Evolutionary conservation across 495 filamentous ascomycete genomes (phyloP).

Genomic region (Rhypophila decipiens): DNA sequence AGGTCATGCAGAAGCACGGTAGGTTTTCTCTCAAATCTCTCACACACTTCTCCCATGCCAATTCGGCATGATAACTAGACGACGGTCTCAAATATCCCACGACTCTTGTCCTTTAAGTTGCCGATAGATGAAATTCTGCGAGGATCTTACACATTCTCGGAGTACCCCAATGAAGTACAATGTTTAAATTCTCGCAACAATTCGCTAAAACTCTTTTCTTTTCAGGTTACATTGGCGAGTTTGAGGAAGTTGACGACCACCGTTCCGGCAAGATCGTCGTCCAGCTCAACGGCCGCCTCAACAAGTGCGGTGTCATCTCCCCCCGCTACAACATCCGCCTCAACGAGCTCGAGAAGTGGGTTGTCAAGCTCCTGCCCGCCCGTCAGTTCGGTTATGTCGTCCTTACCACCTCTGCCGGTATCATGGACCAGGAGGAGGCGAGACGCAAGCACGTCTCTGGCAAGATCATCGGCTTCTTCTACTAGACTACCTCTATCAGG

Average conservation of each 20-base stretch:
- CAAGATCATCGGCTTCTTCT: constrained; percentile 97
- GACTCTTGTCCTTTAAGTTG: constrained; percentile 97
- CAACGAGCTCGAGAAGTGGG: constrained; percentile 96
- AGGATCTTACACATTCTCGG: constrained; percentile 93
- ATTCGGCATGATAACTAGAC: constrained; percentile 99
- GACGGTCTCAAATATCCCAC: constrained; percentile 73
- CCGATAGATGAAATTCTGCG: constrained; percentile 77
- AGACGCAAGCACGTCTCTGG: constrained; percentile 94
- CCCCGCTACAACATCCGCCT: constrained; percentile 98
- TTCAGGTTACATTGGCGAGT: constrained; percentile 98
- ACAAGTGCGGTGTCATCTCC: constrained; percentile 99
- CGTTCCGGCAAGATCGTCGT: constrained; percentile 97
- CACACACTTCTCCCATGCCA: neutral
- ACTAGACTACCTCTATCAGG: constrained; percentile 44
- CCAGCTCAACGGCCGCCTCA: constrained; percentile 90
- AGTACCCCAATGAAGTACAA: constrained; percentile 61
- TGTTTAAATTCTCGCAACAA: constrained; percentile 93
- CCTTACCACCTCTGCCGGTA: constrained; percentile 95
- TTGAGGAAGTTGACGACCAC: constrained; percentile 99
- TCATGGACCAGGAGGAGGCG: constrained; percentile 99
- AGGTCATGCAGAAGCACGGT: constrained; percentile 99
- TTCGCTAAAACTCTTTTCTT: constrained; percentile 42
- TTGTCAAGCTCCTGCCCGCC: constrained; percentile 92
- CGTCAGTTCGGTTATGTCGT: constrained; percentile 99
- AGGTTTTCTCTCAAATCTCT: constrained; percentile 33